Conservation (phyloP, 2,329 filamentous ascomycete species). For the Penicillium rolfsii region DNA sequence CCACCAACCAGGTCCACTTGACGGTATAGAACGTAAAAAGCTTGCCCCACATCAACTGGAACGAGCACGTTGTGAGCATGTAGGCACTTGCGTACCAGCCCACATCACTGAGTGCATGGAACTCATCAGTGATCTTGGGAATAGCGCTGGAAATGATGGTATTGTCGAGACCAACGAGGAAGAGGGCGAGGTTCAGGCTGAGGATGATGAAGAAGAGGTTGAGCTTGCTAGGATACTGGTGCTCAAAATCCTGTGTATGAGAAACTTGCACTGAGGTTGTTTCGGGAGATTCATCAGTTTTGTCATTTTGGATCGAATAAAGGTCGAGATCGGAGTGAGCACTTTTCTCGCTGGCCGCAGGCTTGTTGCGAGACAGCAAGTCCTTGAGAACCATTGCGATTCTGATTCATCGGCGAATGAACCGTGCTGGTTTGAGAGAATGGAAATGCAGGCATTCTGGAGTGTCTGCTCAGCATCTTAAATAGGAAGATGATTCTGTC, state of each 20-base stretch:
- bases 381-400: neutral
- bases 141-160: constrained; percentile 45
- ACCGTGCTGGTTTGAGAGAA: neutral
- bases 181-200: neutral
- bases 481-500: neutral
- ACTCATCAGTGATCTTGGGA: constrained; percentile 47
- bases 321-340: neutral
- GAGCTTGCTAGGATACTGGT: neutral
- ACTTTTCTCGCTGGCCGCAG: neutral
- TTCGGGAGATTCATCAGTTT: neutral
- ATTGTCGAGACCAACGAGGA: neutral
- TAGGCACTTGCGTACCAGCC: constrained; percentile 50
- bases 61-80: constrained; percentile 42
- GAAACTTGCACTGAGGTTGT: neutral
- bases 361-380: neutral
- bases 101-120: constrained; percentile 46
- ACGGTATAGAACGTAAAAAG: constrained; percentile 41
- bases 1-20: constrained; percentile 41
- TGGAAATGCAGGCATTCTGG: neutral
- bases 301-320: neutral
- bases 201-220: neutral
- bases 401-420: neutral
- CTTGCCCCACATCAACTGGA: constrained; percentile 43
- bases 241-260: neutral
- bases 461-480: neutral